Evolutionary conservation across 495 filamentous ascomycete genomes (phyloP).

Genomic region (Penicillium alfredii): DNA sequence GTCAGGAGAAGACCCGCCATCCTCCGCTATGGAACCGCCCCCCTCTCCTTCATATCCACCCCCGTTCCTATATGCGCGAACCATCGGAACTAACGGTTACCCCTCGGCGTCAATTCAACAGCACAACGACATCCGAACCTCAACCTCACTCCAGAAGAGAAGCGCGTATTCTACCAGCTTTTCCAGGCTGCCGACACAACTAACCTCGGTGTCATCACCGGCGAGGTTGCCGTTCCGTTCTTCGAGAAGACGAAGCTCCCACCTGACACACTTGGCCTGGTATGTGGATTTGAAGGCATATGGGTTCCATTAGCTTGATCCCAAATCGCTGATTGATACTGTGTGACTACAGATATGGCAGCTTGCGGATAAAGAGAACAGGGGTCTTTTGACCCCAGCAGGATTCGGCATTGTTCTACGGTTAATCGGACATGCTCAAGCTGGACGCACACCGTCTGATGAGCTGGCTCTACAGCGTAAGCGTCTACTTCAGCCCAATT

Average conservation of each 20-base stretch:
- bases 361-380: conserved; percentile 93
- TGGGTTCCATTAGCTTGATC: too few relatives aligned
- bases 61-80: conserved; percentile 9
- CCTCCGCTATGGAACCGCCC: conserved; percentile 12
- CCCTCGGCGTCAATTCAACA: conserved; percentile 7
- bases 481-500: too few relatives aligned
- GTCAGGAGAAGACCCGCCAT: conserved; percentile 25
- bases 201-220: conserved; percentile 86
- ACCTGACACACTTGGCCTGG: conserved; percentile 81
- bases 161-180: conserved; percentile 84
- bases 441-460: conserved; percentile 67
- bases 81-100: conserved; percentile 24
- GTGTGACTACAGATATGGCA: conserved; percentile 95
- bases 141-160: conserved; percentile 87
- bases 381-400: conserved; percentile 81
- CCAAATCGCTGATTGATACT: too few relatives aligned
- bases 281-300: conserved; percentile 43
- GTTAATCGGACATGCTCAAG: conserved; percentile 93
- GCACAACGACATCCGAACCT: conserved; percentile 57
- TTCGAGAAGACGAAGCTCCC: conserved; percentile 92
- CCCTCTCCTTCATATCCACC: conserved; percentile 12
- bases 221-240: conserved; percentile 93
- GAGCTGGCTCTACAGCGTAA: conserved; percentile 67
- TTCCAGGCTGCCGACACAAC: conserved; percentile 88
- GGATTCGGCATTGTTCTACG: conserved; percentile 89